phyloP scores from a whole-genome alignment of 2,329 filamentous ascomycete species.

The Thermothelomyces thermophilus region DNA sequence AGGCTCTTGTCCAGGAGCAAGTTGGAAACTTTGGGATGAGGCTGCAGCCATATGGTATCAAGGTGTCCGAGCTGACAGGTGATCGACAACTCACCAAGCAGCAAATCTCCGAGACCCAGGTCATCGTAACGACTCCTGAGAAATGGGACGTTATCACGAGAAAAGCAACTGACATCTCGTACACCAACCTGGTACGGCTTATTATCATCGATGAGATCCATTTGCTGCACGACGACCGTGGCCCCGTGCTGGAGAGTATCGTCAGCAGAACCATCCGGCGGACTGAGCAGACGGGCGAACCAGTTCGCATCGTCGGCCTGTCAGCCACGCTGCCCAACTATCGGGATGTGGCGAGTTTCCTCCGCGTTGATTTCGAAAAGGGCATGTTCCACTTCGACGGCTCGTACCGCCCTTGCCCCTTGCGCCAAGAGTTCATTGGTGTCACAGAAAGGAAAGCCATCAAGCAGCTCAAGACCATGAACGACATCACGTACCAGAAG shows the following conservation, averaged over 20 bases:
- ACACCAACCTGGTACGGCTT: slow-evolving; percentile 92
- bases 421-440: slow-evolving; percentile 95
- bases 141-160: slow-evolving; percentile 99
- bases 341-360: slow-evolving; percentile 88
- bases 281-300: slow-evolving; percentile 88
- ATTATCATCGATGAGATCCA: slow-evolving; percentile 99
- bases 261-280: slow-evolving; percentile 89
- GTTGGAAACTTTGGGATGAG: slow-evolving; percentile 95
- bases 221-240: slow-evolving; percentile 92
- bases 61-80: slow-evolving; percentile 91
- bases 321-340: slow-evolving; percentile 97
- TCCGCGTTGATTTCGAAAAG: slow-evolving; percentile 78
- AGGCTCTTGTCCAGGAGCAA: slow-evolving; percentile 94
- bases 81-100: slow-evolving; percentile 98
- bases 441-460: slow-evolving; percentile 98
- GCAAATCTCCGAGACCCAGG: slow-evolving; percentile 94
- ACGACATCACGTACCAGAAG: slow-evolving; percentile 96
- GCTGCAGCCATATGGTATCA: slow-evolving; percentile 83
- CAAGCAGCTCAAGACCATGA: slow-evolving; percentile 98
- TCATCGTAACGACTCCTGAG: slow-evolving; percentile 96
- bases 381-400: slow-evolving; percentile 96
- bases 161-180: slow-evolving; percentile 93
- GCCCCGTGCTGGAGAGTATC: slow-evolving; percentile 93
- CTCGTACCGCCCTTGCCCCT: slow-evolving; percentile 84
- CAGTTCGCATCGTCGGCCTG: slow-evolving; percentile 83